phyloP scores from a whole-genome alignment of 2,329 filamentous ascomycete genomes.

The Epichloe uncinata region DNA sequence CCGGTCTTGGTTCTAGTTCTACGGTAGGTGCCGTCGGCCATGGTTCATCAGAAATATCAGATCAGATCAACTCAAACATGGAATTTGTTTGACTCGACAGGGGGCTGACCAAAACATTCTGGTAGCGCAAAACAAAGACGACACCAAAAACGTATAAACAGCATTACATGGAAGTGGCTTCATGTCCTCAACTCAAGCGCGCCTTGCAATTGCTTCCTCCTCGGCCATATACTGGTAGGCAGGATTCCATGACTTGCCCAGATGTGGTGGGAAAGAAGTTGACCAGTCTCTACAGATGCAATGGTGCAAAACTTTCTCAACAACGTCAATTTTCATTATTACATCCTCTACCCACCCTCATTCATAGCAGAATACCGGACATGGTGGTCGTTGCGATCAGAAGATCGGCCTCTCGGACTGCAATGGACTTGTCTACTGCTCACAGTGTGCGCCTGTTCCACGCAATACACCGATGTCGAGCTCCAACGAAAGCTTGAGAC shows the following conservation, averaged over 20 bases:
- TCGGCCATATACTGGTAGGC: constrained; percentile 20
- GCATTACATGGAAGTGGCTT: constrained; percentile 7
- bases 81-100: background rate
- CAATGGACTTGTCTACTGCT: constrained; percentile 26
- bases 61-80: background rate
- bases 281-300: constrained; percentile 14
- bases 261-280: background rate
- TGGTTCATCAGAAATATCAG: background rate
- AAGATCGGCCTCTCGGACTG: constrained; percentile 18
- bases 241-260: no score
- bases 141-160: constrained; percentile 10
- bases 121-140: constrained; percentile 9
- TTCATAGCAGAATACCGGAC: constrained; percentile 23
- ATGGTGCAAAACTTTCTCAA: constrained; percentile 25
- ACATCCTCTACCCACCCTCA: constrained; percentile 22
- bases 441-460: constrained; percentile 24
- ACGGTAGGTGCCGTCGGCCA: background rate
- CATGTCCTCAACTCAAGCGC: constrained; percentile 18
- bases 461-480: constrained; percentile 19
- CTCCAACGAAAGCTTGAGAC: constrained; percentile 18
- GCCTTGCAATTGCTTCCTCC: constrained; percentile 20
- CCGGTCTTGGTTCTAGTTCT: constrained; percentile 9
- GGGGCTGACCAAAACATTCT: background rate
- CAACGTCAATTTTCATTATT: constrained; percentile 26
- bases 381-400: constrained; percentile 21